Conservation (phyloP, 129 eudicot species). For the Helianthus tuberosus region DNA sequence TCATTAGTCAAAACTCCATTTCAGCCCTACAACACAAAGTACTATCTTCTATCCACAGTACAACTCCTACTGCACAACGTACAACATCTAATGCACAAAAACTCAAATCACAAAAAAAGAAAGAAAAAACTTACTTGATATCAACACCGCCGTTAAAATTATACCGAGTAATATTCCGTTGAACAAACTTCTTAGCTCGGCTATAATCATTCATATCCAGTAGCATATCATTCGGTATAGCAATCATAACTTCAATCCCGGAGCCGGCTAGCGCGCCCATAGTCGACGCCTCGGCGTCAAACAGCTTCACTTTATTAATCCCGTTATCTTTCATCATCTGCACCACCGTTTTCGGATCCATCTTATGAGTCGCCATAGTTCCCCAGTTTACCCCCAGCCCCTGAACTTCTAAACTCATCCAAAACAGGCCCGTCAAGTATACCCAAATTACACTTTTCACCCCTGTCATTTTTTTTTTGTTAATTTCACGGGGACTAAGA, state of each 20-base stretch:
- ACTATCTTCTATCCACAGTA: not conserved
- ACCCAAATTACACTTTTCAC: slow-evolving; percentile 13
- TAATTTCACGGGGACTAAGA: no score
- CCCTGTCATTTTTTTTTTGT: slow-evolving; percentile 21
- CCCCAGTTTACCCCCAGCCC: slow-evolving; percentile 98
- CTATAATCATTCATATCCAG: slow-evolving; percentile 57
- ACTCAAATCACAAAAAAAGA: not conserved
- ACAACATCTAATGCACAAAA: slow-evolving; percentile 1
- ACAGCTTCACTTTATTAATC: slow-evolving; percentile 75
- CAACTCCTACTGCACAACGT: not conserved
- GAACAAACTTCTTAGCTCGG: slow-evolving; percentile 81
- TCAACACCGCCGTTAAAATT: slow-evolving; percentile 30
- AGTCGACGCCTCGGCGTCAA: slow-evolving; percentile 74
- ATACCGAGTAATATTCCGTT: slow-evolving; percentile 25
- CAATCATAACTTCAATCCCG: slow-evolving; percentile 86
- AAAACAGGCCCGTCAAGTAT: slow-evolving; percentile 28
- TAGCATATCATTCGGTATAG: slow-evolving; percentile 85
- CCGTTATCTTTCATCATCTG: slow-evolving; percentile 85
- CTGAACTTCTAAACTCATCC: slow-evolving; percentile 22
- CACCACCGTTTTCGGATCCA: slow-evolving; percentile 80
- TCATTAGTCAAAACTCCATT: no score
- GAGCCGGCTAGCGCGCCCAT: slow-evolving; percentile 85
- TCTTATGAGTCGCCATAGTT: slow-evolving; percentile 73
- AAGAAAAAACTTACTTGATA: not conserved
- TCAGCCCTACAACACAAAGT: no score